These are phyloP conservation scores for Candida ovalis DNA, from an alignment of 805 yeast species.

Conservation along the genomic window DNA sequence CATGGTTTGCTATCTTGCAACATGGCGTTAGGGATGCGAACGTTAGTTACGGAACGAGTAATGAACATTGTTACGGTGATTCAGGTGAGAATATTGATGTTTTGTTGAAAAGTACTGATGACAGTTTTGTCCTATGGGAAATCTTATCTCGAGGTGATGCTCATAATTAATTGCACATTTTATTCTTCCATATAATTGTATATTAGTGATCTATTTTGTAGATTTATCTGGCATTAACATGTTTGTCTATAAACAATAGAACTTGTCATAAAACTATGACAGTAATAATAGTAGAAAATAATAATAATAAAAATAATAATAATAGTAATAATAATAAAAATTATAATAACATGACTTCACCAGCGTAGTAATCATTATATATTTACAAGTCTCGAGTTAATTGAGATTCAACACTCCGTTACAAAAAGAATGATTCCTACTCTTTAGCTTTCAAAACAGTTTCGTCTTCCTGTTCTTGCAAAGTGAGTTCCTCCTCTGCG, in stretches of 20 bases:
- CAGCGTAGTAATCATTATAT: no score
- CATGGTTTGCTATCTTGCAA: conserved; percentile 25
- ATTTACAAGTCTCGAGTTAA: no score
- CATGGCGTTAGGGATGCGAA: conserved; percentile 29
- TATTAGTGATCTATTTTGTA: background rate
- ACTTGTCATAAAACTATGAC: no score
- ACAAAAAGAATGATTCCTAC: no score
- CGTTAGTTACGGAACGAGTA: conserved; percentile 20
- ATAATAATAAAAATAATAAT: no score
- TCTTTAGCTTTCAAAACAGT: conserved; percentile 5
- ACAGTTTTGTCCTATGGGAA: conserved; percentile 27
- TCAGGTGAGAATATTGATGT: conserved; percentile 29
- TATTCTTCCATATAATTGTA: background rate
- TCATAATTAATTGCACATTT: conserved; percentile 7
- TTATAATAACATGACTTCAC: background rate
- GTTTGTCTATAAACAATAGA: no score
- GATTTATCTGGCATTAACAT: no score
- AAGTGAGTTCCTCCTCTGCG: conserved; percentile 18
- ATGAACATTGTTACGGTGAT: conserved; percentile 27
- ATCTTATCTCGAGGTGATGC: conserved; percentile 28
- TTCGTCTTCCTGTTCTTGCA: conserved; percentile 7
- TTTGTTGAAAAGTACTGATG: conserved; percentile 14
- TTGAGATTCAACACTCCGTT: no score
- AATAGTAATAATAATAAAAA: background rate
- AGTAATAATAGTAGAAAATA: no score